phyloP scores from a whole-genome alignment of 345 rosid genomes.

The Dipteronia sinensis region DNA sequence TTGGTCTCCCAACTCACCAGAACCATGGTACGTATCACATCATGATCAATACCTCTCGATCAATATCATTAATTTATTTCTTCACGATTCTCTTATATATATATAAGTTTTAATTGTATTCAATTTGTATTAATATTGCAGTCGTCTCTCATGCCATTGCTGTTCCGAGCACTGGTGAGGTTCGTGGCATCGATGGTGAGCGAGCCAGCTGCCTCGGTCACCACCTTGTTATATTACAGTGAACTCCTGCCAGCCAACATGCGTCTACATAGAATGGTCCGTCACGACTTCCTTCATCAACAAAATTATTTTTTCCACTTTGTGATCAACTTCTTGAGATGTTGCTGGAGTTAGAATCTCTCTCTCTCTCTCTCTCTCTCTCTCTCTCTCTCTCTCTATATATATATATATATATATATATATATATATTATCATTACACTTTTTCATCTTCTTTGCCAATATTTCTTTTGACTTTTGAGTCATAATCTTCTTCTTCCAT shows the following conservation, averaged over 20 bases:
- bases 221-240: constrained; percentile 52
- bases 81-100: too few species aligned
- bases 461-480: neutral
- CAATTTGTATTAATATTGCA: constrained; percentile 16
- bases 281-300: constrained; percentile 41
- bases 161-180: constrained; percentile 48
- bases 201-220: constrained; percentile 40
- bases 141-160: constrained; percentile 47
- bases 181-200: constrained; percentile 31
- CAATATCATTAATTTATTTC: neutral
- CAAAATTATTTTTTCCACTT: constrained; percentile 57
- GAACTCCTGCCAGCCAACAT: constrained; percentile 49
- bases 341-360: constrained; percentile 36
- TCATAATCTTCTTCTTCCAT: neutral
- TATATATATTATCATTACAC: too few species aligned
- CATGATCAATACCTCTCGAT: neutral
- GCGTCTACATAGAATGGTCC: constrained; percentile 43
- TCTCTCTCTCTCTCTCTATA: too few species aligned
- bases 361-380: too few species aligned
- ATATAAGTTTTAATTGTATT: too few species aligned
- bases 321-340: constrained; percentile 52
- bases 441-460: neutral
- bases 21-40: constrained; percentile 37
- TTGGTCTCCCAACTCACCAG: neutral
- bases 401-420: too few species aligned